Percentiles rank a stretch among this genome's conserved stretches.
These are phyloP conservation scores for Daucus carota DNA, from an alignment of 129 eudicot genomes.

Conservation along the genomic window DH1_v3.0 NC_030386.2:40293001-40293500, in stretches of 20 bases:
- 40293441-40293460: constrained; percentile 64
- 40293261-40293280: not conserved
- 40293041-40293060: not conserved
- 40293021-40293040: not conserved
- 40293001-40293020: not conserved
- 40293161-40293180: not conserved
- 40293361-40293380: constrained; percentile 64
- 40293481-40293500: not conserved
- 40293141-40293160: not conserved
- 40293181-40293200: not conserved
- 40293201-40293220: not conserved
- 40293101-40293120: not conserved
- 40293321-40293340: constrained; percentile 72
- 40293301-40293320: constrained; percentile 89
- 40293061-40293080: not conserved
- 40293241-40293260: not conserved
- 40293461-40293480: constrained; percentile 3
- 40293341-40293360: constrained; percentile 43
- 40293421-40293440: constrained; percentile 84
- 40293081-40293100: not conserved
- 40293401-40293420: constrained; percentile 82
- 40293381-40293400: constrained; percentile 48
- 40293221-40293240: not conserved
- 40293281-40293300: constrained; percentile 73
- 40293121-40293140: not conserved